phyloP scores from a whole-genome alignment of 2,329 filamentous ascomycete genomes.

The Pseudocercospora pini-densiflorae region DNA sequence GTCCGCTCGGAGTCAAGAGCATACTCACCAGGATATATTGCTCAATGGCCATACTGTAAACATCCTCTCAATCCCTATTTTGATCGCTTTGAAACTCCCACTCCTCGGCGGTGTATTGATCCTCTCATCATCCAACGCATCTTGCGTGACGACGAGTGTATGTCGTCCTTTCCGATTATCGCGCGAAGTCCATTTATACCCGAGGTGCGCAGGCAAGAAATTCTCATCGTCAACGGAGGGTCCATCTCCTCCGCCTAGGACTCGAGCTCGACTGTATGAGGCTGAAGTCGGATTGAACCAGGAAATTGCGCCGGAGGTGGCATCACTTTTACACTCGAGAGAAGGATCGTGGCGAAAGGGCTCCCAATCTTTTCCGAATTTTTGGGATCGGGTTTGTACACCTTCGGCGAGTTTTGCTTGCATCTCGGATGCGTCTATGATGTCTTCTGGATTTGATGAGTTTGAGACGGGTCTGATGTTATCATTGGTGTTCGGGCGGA shows the following conservation, averaged over 20 bases:
- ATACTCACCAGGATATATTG: constrained; percentile 16
- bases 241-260: neutral
- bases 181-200: constrained; percentile 47
- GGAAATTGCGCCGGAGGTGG: neutral
- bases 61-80: constrained; percentile 54
- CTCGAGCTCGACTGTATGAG: neutral
- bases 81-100: neutral
- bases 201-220: constrained; percentile 19
- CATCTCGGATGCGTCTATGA: neutral
- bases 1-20: no score
- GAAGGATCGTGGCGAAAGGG: neutral
- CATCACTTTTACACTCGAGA: neutral
- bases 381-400: neutral
- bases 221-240: neutral
- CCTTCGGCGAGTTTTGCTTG: neutral
- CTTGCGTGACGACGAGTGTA: neutral
- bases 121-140: neutral
- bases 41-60: constrained; percentile 42
- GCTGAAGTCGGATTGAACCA: neutral
- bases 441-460: neutral
- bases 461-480: neutral
- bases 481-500: neutral
- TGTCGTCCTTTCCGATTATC: constrained; percentile 49
- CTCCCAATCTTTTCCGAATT: neutral
- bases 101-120: neutral